Evolutionary conservation across 345 rosid species (phyloP).

Genomic region (Eucalyptus albens): DNA sequence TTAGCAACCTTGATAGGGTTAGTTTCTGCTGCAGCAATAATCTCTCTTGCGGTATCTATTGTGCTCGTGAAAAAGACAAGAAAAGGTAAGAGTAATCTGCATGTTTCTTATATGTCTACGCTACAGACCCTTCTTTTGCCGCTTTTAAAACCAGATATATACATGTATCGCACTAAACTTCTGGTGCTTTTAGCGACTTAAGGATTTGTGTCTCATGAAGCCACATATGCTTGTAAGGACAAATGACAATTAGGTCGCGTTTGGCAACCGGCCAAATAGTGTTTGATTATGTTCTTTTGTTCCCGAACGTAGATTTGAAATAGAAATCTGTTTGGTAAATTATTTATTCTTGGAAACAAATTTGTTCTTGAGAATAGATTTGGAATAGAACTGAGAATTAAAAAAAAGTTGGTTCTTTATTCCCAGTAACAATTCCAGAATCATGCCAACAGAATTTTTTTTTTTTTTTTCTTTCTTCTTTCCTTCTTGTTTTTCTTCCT

Average conservation of each 20-base stretch:
- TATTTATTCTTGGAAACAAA: too few species aligned
- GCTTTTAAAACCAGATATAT: not conserved
- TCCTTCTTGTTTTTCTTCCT: too few species aligned
- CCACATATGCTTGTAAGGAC: not conserved
- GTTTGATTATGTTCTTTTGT: too few species aligned
- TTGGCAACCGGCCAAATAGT: too few species aligned
- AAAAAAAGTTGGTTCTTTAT: too few species aligned
- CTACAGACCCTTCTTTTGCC: not conserved
- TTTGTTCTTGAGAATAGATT: too few species aligned
- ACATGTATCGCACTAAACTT: not conserved
- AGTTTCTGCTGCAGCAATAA: not conserved
- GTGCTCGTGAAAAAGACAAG: not conserved
- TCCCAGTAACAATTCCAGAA: accelerated
- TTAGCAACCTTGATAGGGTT: not conserved
- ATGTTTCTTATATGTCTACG: not conserved
- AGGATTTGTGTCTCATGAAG: not conserved
- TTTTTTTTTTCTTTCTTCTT: too few species aligned
- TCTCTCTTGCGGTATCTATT: not conserved
- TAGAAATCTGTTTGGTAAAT: accelerated
- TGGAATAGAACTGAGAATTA: too few species aligned
- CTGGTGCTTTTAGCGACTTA: not conserved
- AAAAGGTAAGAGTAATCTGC: not conserved
- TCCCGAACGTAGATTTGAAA: accelerated
- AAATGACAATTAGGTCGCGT: too few species aligned
- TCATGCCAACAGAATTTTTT: too few species aligned